Evolutionary conservation across 1,284 basidiomycete species (phyloP), one percentile per base, ranked within the genome.

Genomic region (Bothia castanella): DNA sequence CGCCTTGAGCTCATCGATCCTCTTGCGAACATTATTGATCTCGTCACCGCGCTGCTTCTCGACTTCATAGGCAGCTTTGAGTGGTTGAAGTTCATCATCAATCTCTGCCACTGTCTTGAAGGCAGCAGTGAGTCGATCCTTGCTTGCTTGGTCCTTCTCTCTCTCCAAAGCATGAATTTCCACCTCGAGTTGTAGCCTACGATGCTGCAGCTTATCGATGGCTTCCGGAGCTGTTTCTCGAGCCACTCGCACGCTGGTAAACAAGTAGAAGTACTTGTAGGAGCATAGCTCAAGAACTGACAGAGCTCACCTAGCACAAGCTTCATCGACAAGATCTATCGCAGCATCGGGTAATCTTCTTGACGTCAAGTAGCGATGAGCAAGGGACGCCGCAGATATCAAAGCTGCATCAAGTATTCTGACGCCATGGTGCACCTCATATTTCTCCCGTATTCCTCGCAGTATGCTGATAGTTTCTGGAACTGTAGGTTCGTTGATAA

Each of bases 111-210:
- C 87, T 13, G 85, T 81, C 69, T 90, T 93, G 59, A 82, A 82
- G 20, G 92, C 89, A 16, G 74, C 62, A 37, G 79, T 78, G n/a
- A 98, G 79, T 34, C 92, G 84, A 58, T 94, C 92, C 70, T 93
- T 93, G 61, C 90, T 93, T 3, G 88, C 88, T 12, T 84, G 72
- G 59, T 99, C 96, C 72, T 96, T 97, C 68, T 95, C 92, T 55
- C 92, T 81, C 70, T 97, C 89, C 45, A 98, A 76, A 9, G 96
- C 97, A 66, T 97, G 94, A 27, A 97, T 89, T 67, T 97, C 96
- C 34, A 99, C 89, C 68, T 98, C 91, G 42, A 99, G 79, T 64
- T 97, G 91, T 38, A 99, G 83, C 69, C 93, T 94, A 52, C 81
- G 82, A 30, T 94, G 85, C 67, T 97, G 92, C n/a, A 99, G 79